Percentiles rank a stretch among this genome's conserved stretches.
Evolutionary conservation across 805 yeast genomes (phyloP).

Genomic region (Metschnikowia gelsemii): DNA sequence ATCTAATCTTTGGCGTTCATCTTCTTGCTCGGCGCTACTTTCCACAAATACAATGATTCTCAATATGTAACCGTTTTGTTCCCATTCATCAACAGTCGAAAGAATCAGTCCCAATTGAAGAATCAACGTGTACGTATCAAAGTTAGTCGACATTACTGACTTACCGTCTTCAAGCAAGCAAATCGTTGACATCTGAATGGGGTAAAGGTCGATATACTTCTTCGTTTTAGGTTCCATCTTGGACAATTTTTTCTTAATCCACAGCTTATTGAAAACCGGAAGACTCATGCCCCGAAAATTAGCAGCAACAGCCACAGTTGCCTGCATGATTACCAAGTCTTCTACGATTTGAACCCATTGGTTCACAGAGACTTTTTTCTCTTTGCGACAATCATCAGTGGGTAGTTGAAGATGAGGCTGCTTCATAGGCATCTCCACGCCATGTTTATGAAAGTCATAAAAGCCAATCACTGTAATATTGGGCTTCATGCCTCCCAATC

Average conservation of each 20-base stretch:
- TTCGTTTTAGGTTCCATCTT: constrained; percentile 24
- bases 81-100: constrained; percentile 93
- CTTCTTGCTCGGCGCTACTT: constrained; percentile 60
- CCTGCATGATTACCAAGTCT: constrained; percentile 82
- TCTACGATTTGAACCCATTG: constrained; percentile 94
- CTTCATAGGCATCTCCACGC: constrained; percentile 30
- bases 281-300: constrained; percentile 69
- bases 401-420: constrained; percentile 46
- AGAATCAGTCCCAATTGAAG: constrained; percentile 91
- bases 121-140: constrained; percentile 93
- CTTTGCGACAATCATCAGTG: constrained; percentile 76
- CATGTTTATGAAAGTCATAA: constrained; percentile 59
- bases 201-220: constrained; percentile 82
- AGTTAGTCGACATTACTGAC: constrained; percentile 78
- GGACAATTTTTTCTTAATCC: constrained; percentile 14
- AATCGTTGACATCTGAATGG: constrained; percentile 93
- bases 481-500: constrained; percentile 98
- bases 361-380: constrained; percentile 61
- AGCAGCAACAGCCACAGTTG: constrained; percentile 91
- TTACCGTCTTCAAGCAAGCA: constrained; percentile 65
- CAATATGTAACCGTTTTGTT: constrained; percentile 59
- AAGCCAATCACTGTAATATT: constrained; percentile 92
- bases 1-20: constrained; percentile 62
- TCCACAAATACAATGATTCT: constrained; percentile 93
- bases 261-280: constrained; percentile 44